Base-by-base conservation (phyloP, 805 yeast genomes). In the Saturnispora ahearnii region DNA sequence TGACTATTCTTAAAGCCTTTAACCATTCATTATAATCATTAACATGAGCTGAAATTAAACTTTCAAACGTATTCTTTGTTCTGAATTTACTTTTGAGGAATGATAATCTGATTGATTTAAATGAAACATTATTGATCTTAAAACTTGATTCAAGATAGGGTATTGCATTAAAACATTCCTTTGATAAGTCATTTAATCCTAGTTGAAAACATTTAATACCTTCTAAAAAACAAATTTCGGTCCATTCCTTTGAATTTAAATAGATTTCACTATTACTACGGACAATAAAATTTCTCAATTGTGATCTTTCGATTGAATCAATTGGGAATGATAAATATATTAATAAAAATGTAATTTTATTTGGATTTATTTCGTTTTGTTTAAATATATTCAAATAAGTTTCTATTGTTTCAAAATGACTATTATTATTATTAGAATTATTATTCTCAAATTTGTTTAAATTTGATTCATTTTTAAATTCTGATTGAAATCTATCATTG, bases 51-150 rank as follows among this genome's bases (percentile, higher is more conserved):
- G 31, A 56, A n/a, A 64, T 46, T 2, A 63, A 49, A 2, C 55
- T 51, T 41, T 59, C 58, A 53, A 63, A 54, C 21, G 61, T 57
- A 13, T 53, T 57, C 18, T 41, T 52, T 33, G 59, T 59, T 45
- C 42, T 24, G 45, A 43, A n/a, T 43, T 44, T 26, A 40, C 44
- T 6, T 8, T 52, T 32, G 21, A 13, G 34, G 31, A 28, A 44
- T 49, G 59, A 29, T 50, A 55, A n/a, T 49, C 49, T 21, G 45
- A 63, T 45, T 11, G 52, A 34, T 12, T 53, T 50, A 2, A 50
- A 26, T 3, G 56, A 18, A 1, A 46, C 36, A 8, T 47, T 51
- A 12, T 61, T 59, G n/a, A 41, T 47, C 28, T 57, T 45, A 7
- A 51, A 53, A 5, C 54, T 53, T 29, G 55, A 58, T 8, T 49